Conservation (phyloP, 2,329 filamentous ascomycete species). For the Apiospora pterosperma region DNA sequence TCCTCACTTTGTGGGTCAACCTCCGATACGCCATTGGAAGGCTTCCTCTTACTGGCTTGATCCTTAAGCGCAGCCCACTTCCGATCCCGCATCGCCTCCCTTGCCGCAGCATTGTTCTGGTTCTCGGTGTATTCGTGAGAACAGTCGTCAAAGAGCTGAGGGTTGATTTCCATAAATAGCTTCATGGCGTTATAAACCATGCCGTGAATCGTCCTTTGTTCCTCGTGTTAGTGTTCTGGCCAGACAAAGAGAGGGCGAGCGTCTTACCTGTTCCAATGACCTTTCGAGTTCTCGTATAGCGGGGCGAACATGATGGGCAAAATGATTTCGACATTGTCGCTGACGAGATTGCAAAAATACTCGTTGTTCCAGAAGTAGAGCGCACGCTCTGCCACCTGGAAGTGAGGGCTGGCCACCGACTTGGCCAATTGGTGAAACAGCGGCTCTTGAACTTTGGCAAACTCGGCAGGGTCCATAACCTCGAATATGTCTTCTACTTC, state of each 20-base stretch:
- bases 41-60: constrained; percentile 69
- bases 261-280: constrained; percentile 93
- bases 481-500: constrained; percentile 99
- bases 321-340: constrained; percentile 98
- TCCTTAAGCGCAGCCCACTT: constrained; percentile 88
- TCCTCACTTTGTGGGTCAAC: constrained; percentile 77
- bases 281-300: constrained; percentile 97
- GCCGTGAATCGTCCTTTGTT: constrained; percentile 85
- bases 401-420: constrained; percentile 96
- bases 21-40: constrained; percentile 48
- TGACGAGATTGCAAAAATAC: constrained; percentile 98
- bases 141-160: constrained; percentile 96
- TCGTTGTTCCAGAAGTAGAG: constrained; percentile 99
- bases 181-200: constrained; percentile 99
- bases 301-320: constrained; percentile 99
- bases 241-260: neutral
- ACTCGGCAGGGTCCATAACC: constrained; percentile 98
- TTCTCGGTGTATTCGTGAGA: constrained; percentile 97
- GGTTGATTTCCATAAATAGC: constrained; percentile 99
- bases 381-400: constrained; percentile 95
- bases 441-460: constrained; percentile 97
- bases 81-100: constrained; percentile 75
- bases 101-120: constrained; percentile 85
- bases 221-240: constrained; percentile 25
- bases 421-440: constrained; percentile 97